Conservation (phyloP, 2,329 filamentous ascomycete genomes). For the Diaporthe sp. region DNA sequence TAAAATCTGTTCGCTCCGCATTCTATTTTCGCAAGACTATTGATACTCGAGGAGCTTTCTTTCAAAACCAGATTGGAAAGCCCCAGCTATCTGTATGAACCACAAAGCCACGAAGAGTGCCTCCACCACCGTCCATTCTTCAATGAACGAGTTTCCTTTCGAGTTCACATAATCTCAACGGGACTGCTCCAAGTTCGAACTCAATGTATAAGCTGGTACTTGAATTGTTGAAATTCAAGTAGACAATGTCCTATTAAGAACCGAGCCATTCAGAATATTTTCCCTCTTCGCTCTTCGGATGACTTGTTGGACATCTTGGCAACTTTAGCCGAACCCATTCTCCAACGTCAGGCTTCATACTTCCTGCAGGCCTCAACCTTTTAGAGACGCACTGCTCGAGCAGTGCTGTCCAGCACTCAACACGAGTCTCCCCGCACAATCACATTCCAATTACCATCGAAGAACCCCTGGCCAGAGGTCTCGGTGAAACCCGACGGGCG, state of each 20-base stretch:
- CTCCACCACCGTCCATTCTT: background rate
- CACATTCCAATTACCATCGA: constrained; percentile 26
- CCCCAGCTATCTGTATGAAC: no score
- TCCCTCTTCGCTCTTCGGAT: background rate
- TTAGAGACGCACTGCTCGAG: background rate
- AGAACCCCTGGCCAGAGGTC: constrained; percentile 19
- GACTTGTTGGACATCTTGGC: background rate
- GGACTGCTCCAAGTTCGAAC: no score
- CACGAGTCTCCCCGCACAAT: background rate
- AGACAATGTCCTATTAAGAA: background rate
- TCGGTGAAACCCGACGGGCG: background rate
- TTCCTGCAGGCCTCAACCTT: background rate
- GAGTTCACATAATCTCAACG: background rate
- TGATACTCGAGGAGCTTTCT: no score
- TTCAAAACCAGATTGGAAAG: no score
- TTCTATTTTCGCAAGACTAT: no score
- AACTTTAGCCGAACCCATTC: no score
- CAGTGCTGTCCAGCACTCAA: background rate
- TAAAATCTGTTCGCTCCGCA: no score
- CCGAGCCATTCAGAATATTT: no score
- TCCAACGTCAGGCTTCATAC: background rate
- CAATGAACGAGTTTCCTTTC: background rate
- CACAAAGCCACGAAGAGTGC: no score
- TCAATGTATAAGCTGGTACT: background rate
- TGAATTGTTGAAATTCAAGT: constrained; percentile 6